A percentile compares a stretch with the other conserved stretches of the same genome.
phyloP scores from a whole-genome alignment of 2,329 filamentous ascomycete genomes.

The Aspergillus glaucus region DNA sequence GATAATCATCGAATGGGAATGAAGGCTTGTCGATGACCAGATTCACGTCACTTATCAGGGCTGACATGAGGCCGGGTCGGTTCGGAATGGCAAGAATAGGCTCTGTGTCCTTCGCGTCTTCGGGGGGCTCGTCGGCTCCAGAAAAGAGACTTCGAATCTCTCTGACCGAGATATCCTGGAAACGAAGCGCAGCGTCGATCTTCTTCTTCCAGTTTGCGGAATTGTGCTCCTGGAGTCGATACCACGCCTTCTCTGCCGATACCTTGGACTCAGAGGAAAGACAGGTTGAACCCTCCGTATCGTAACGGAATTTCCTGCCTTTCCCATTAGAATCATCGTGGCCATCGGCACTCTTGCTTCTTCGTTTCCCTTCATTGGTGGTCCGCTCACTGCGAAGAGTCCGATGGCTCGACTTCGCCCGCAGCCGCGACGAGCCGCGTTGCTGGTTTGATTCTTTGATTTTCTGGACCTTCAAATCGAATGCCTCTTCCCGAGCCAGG shows the following conservation, averaged over 20 bases:
- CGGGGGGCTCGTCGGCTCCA: constrained; percentile 72
- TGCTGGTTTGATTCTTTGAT: constrained; percentile 61
- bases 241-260: constrained; percentile 67
- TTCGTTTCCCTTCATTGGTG: constrained; percentile 29
- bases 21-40: constrained; percentile 86
- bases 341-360: constrained; percentile 55
- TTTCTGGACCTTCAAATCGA: constrained; percentile 77
- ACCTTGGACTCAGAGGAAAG: constrained; percentile 68
- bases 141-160: constrained; percentile 75
- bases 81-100: constrained; percentile 79
- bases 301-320: constrained; percentile 54
- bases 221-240: constrained; percentile 71
- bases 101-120: constrained; percentile 76
- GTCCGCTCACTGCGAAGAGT: constrained; percentile 37
- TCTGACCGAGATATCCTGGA: constrained; percentile 66
- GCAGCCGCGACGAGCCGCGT: constrained; percentile 45
- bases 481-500: constrained; percentile 83
- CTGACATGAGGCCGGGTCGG: constrained; percentile 74
- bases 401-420: constrained; percentile 47
- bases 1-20: constrained; percentile 74
- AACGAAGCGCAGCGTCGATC: constrained; percentile 68
- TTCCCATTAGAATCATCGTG: constrained; percentile 25
- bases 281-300: constrained; percentile 68
- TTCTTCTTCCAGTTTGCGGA: constrained; percentile 86
- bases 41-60: constrained; percentile 76